Evolutionary conservation across 2,329 filamentous ascomycete genomes (phyloP).

Genomic region (Penicillium aurantiogriseum): DNA sequence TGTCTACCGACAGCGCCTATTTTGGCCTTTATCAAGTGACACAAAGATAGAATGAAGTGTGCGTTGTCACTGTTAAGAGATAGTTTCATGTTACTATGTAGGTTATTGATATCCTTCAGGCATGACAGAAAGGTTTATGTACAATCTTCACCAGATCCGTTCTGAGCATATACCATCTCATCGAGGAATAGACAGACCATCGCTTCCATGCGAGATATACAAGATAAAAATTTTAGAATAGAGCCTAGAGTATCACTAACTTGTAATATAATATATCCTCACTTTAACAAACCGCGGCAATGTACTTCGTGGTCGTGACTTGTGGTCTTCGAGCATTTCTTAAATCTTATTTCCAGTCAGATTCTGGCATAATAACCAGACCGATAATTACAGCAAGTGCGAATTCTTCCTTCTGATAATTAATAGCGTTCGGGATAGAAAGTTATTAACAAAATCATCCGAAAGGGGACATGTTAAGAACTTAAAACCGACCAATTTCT

Average conservation of each 20-base stretch:
- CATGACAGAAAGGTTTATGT: neutral
- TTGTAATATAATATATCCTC: neutral
- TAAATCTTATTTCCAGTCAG: neutral
- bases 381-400: neutral
- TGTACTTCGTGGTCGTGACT: neutral
- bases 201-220: neutral
- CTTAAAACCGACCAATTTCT: neutral
- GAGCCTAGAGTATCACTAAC: neutral
- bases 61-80: neutral
- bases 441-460: neutral
- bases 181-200: neutral
- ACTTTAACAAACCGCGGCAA: neutral
- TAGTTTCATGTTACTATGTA: neutral
- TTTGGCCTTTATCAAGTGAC: neutral
- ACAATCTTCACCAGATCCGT: neutral
- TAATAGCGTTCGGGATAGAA: neutral
- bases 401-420: neutral
- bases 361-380: neutral
- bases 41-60: neutral
- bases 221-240: neutral
- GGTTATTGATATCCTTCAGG: neutral
- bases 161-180: neutral
- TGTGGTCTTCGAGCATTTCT: neutral
- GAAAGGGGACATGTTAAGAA: neutral
- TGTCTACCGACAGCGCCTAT: slow-evolving; percentile 1